Conservation (phyloP, 352 stramenopile genomes). For the Globisporangium alternatum region DNA sequence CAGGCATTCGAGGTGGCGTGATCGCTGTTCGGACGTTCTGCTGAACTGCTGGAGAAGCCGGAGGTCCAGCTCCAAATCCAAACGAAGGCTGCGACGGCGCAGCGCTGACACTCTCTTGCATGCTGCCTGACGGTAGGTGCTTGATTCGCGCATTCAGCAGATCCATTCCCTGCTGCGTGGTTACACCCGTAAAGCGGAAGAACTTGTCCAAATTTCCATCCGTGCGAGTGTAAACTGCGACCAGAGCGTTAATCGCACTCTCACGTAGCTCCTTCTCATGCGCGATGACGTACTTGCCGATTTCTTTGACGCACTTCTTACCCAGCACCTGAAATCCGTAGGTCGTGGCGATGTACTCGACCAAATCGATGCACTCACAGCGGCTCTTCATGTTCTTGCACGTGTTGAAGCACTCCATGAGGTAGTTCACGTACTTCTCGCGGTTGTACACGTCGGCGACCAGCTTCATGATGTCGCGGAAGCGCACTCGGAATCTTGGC, state of each 20-base stretch:
- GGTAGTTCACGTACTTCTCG: conserved; percentile 72
- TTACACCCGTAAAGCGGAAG: conserved; percentile 69
- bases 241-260: conserved; percentile 63
- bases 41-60: conserved; percentile 11
- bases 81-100: conserved; percentile 15
- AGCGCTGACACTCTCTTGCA: conserved; percentile 21
- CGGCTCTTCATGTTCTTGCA: conserved; percentile 88
- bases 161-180: conserved; percentile 79
- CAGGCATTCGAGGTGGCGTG: conserved; percentile 21
- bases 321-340: conserved; percentile 64
- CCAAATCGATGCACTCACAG: conserved; percentile 79
- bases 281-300: conserved; percentile 71
- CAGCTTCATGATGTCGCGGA: conserved; percentile 84
- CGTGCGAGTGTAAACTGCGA: conserved; percentile 66
- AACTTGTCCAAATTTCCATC: conserved; percentile 77
- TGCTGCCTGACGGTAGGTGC: conserved; percentile 50
- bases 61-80: conserved; percentile 23
- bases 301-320: conserved; percentile 75
- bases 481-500: conserved; percentile 74
- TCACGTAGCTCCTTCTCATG: conserved; percentile 85
- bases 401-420: conserved; percentile 80
- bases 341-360: conserved; percentile 70
- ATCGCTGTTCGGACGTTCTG: conserved; percentile 10
- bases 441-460: conserved; percentile 73
- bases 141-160: conserved; percentile 73